These are phyloP conservation scores for Beauveria sp. DNA, from an alignment of 2,329 filamentous ascomycete species.

Conservation along the genomic window DNA sequence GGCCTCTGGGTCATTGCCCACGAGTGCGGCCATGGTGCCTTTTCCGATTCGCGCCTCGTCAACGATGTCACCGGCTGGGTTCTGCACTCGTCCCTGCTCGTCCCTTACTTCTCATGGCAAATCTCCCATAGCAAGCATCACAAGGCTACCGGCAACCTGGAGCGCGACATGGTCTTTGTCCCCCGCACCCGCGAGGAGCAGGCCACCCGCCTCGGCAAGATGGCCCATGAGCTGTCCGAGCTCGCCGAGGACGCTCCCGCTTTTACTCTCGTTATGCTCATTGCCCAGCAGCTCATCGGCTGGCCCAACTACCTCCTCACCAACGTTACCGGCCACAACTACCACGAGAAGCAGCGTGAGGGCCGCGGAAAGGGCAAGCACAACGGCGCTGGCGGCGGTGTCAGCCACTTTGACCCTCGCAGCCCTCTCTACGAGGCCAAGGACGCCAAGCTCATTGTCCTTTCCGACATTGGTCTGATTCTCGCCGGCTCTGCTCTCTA, in stretches of 20 bases:
- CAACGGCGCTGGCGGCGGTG: constrained; percentile 72
- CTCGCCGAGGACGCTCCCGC: constrained; percentile 92
- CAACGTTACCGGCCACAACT: constrained; percentile 96
- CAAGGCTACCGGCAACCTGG: constrained; percentile 96
- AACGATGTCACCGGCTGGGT: constrained; percentile 93
- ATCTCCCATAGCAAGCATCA: constrained; percentile 99
- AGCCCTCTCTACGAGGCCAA: constrained; percentile 89
- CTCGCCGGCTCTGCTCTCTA: constrained; percentile 56
- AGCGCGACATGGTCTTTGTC: constrained; percentile 99
- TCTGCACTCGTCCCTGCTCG: constrained; percentile 78
- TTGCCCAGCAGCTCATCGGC: constrained; percentile 82
- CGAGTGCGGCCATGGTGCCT: constrained; percentile 95
- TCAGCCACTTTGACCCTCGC: constrained; percentile 89
- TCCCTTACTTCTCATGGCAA: constrained; percentile 99
- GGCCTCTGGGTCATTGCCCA: constrained; percentile 95
- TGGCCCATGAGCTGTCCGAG: constrained; percentile 77
- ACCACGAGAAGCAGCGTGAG: constrained; percentile 83
- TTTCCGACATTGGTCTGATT: constrained; percentile 77
- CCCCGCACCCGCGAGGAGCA: constrained; percentile 82
- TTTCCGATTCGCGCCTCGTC: constrained; percentile 82
- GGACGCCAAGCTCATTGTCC: constrained; percentile 77
- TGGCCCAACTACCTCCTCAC: constrained; percentile 87
- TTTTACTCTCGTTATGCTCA: constrained; percentile 63
- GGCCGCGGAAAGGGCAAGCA: constrained; percentile 88
- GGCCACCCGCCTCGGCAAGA: constrained; percentile 63